Base-by-base conservation (phyloP, 73 alveolate species). In the Paramecium pentaurelia region DNA sequence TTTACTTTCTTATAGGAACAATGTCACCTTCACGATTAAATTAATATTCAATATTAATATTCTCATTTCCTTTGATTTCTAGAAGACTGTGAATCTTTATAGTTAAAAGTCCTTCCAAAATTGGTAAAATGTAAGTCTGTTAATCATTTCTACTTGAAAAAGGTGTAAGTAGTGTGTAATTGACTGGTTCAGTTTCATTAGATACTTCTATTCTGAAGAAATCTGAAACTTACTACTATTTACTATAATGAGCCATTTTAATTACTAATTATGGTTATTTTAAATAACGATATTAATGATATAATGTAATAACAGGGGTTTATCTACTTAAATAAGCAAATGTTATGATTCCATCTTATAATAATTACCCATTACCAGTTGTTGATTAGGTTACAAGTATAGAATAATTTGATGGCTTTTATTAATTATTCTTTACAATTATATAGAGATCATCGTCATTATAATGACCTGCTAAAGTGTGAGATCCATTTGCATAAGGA, bases 391-490 rank as follows among this genome's bases (percentile, higher is more conserved):
- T 42, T 7, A 80, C 49, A 8, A 27, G 16, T 11, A 80, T 80
- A 45, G 77, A 44, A 49, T 80, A 80, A 45, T 80, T 80, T 44
- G 91, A 34, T 45, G 71, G 77, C 27, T 49, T 10, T 8, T 20
- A 4, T 25, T 42, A 11, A 8, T 80, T 37, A 73, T 73, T 73
- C 18, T 34, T n/a, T 9, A 80, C 91, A 22, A 80, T 25, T 2
- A 80, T 80, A 25, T 80, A 80, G 11, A 80, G 30, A 47, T 80
- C 91, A 28, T 80, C 91, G 20, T 80, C 91, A 80, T 80, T 80
- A 49, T 32, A 80, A 80, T 80, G 91, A 12, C 91, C 75, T 45
- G 91, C 91, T 18, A 80, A 47, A 3, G 91, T 45, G 44, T 80
- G 91, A 44, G 47, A 40, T 25, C 4, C 49, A 80, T 80, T 40